Evolutionary conservation across 495 filamentous ascomycete genomes (phyloP).

Genomic region (Lentithecium fluviatile): DNA sequence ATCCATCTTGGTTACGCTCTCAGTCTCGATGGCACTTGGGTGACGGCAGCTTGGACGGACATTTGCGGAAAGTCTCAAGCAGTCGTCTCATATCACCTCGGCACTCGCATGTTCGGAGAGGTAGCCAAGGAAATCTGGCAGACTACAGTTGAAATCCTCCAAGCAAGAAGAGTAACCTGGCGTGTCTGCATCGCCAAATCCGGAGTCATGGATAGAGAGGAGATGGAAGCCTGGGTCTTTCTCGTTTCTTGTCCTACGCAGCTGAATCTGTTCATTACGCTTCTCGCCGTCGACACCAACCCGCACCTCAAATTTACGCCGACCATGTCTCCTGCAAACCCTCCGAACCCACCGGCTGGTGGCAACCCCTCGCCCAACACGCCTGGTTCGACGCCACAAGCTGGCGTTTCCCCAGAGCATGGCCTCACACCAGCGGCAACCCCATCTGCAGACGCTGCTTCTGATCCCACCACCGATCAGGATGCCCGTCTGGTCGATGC

Average conservation of each 20-base stretch:
- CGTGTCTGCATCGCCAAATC: slow-evolving; percentile 74
- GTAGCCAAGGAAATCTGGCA: slow-evolving; percentile 81
- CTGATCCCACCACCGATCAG: slow-evolving; percentile 50
- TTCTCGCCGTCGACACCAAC: slow-evolving; percentile 64
- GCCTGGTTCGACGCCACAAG: slow-evolving; percentile 33
- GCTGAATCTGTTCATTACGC: slow-evolving; percentile 51
- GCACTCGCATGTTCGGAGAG: slow-evolving; percentile 52
- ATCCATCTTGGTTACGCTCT: slow-evolving; percentile 86
- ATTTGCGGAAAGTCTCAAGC: slow-evolving; percentile 73
- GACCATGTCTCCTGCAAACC: slow-evolving; percentile 41
- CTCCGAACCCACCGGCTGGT: not conserved
- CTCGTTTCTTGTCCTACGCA: slow-evolving; percentile 43
- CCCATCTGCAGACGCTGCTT: slow-evolving; percentile 33
- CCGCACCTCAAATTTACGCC: slow-evolving; percentile 67
- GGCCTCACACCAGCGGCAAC: slow-evolving; percentile 33
- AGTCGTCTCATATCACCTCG: slow-evolving; percentile 76
- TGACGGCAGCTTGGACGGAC: slow-evolving; percentile 91
- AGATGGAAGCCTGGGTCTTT: slow-evolving; percentile 61
- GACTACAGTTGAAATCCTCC: slow-evolving; percentile 74
- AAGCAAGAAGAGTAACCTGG: slow-evolving; percentile 71
- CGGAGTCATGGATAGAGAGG: slow-evolving; percentile 69
- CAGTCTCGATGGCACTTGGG: slow-evolving; percentile 80
- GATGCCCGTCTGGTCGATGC: slow-evolving; percentile 75
- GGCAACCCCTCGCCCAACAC: slow-evolving; percentile 17
- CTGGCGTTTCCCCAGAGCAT: slow-evolving; percentile 51